Evolutionary conservation across 1,139 yeast genomes (phyloP), one percentile per base, ranked within the genome.

Genomic region (Scheffersomyces segobiensis): DNA sequence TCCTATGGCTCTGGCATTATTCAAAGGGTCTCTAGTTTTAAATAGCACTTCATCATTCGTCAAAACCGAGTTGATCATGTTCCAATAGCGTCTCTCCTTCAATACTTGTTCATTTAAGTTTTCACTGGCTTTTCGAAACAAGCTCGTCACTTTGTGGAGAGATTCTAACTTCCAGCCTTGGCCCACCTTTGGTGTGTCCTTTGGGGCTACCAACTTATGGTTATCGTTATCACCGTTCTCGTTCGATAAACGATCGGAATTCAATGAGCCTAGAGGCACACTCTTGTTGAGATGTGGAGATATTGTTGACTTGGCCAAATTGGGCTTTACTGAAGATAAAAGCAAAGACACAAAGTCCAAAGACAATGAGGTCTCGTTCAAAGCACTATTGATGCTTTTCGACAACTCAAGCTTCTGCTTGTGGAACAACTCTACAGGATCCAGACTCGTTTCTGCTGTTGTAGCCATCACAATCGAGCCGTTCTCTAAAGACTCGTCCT

Each of bases 101-200:
- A 70, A 65, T 0, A 88, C 81, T 63, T 88, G 92, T 17, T 75
- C 78, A 51, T 76, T 75, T 50, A 93, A 74, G 55, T 86, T 76
- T 3, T 68, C 65, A 46, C 87, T 81, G 1, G 93, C 86, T 6
- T 73, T 73, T 53, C 79, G 76, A 57, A 93, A 78, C 18, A 83
- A 76, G 1, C 71, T 65, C 0, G 88, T 78, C 5, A 93, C 83
- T 56, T 84, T 84, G 47, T 78, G 79, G 53, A 93, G 71, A 52
- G 96, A 85, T 67, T 89, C 85, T 49, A 88, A 72, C 67, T 93
- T 93, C 98, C 98, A 93, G 2, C 97, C 97, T 63, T 87, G 86
- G 0, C 93, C 93, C 3, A 88, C 77, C 20, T 73, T 69, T 24
- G 76, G 79, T 53, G 77, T 77, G 21, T 77, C 77, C 53, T 65